A percentile compares a stretch with the other conserved stretches of the same genome.
Evolutionary conservation across 2,329 filamentous ascomycete species (phyloP).

Genomic region (Clarireedia monteithiana): DNA sequence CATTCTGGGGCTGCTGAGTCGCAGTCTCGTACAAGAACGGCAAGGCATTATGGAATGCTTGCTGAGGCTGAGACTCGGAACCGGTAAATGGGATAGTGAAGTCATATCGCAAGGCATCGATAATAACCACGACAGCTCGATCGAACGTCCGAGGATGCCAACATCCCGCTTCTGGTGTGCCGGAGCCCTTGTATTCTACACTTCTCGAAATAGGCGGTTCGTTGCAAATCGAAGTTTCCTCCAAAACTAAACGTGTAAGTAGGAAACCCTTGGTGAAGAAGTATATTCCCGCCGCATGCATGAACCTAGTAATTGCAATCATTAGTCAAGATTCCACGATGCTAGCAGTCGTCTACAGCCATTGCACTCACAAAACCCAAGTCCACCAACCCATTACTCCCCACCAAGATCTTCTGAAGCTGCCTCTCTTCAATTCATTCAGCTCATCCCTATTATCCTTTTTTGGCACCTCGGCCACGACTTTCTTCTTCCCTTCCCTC

Average conservation of each 20-base stretch:
- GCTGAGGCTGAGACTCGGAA: conserved; percentile 32
- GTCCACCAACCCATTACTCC: conserved; percentile 26
- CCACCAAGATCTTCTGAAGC: conserved; percentile 25
- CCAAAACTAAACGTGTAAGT: conserved; percentile 73
- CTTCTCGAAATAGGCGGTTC: conserved; percentile 54
- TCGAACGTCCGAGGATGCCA: conserved; percentile 95
- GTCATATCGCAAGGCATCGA: conserved; percentile 93
- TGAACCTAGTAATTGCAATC: conserved; percentile 26
- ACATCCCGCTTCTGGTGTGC: conserved; percentile 60
- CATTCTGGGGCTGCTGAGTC: conserved; percentile 64
- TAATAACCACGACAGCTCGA: conserved; percentile 80
- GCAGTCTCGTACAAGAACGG: conserved; percentile 82
- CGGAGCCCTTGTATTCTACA: conserved; percentile 19
- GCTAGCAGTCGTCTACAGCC: too few species aligned
- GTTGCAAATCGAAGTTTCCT: conserved; percentile 65
- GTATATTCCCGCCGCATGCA: conserved; percentile 76
- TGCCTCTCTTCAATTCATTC: conserved; percentile 23
- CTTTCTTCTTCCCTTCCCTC: conserved; percentile 11
- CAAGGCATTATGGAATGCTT: conserved; percentile 77
- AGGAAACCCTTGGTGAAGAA: conserved; percentile 95
- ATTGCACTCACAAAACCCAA: conserved; percentile 28
- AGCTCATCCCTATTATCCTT: conserved; percentile 23
- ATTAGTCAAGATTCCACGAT: conserved; percentile 12
- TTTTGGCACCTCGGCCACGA: conserved; percentile 8
- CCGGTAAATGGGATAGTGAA: conserved; percentile 72